Percentiles rank a stretch among this genome's conserved stretches.
These are phyloP conservation scores for Carex myosuroides DNA, from an alignment of 176 grass and related monocot species.

Conservation along the genomic window DNA sequence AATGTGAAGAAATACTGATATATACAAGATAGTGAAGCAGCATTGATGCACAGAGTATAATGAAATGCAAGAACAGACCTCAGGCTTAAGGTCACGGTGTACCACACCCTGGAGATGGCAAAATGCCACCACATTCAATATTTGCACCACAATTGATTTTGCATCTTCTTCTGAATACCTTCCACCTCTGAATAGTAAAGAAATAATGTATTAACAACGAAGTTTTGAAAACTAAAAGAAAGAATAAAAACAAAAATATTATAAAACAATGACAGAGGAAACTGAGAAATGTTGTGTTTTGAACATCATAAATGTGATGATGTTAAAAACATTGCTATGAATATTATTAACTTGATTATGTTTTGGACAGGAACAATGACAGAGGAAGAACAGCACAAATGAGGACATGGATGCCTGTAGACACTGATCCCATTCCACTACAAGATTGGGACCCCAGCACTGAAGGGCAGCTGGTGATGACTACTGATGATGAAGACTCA, in stretches of 20 bases:
- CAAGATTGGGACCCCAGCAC: too few species aligned
- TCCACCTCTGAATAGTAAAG: conserved; percentile 80
- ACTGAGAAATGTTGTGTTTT: too few species aligned
- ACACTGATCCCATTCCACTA: too few species aligned
- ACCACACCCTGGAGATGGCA: conserved; percentile 99
- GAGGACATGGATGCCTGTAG: too few species aligned
- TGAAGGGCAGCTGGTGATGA: too few species aligned
- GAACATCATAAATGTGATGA: too few species aligned
- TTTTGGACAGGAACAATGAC: too few species aligned
- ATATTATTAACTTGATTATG: too few species aligned
- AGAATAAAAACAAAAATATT: neutral
- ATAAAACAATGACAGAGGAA: neutral
- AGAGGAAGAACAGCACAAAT: too few species aligned
- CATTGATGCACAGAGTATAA: conserved; percentile 6
- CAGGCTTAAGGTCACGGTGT: conserved; percentile 97
- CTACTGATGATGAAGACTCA: too few species aligned
- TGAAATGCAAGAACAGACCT: conserved; percentile 46
- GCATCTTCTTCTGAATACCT: conserved; percentile 97
- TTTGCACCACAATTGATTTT: conserved; percentile 94
- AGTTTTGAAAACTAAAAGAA: neutral
- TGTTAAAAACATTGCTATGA: too few species aligned
- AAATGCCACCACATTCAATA: conserved; percentile 83
- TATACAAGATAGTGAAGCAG: neutral
- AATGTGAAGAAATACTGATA: conserved; percentile 17
- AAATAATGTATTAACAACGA: neutral